Conservation (phyloP, 2,329 filamentous ascomycete genomes). For the Volutella citrinella region DNA sequence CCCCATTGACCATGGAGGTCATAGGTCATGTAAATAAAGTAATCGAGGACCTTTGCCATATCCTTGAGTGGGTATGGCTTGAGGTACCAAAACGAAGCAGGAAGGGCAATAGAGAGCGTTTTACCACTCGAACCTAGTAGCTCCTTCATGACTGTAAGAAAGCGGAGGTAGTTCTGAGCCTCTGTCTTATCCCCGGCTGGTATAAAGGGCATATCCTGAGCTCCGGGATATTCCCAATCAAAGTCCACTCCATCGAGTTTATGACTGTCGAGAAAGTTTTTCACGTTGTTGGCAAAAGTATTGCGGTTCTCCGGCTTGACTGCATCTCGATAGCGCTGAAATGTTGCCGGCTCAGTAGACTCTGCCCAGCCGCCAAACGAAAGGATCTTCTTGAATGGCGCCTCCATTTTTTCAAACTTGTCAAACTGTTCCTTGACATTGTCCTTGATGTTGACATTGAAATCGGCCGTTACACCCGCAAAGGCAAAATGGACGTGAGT, state of each 20-base stretch:
- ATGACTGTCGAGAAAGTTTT: constrained; percentile 37
- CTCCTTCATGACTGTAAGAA: constrained; percentile 28
- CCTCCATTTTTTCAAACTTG: constrained; percentile 26
- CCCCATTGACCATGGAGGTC: constrained; percentile 35
- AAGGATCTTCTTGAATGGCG: constrained; percentile 30
- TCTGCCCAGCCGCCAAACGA: constrained; percentile 36
- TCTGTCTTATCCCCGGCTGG: constrained; percentile 35
- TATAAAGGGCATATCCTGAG: constrained; percentile 22
- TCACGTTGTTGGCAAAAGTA: constrained; percentile 33
- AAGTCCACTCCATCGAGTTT: constrained; percentile 42
- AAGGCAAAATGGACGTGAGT: constrained; percentile 35
- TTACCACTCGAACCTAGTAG: constrained; percentile 28
- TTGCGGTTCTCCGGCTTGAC: constrained; percentile 33
- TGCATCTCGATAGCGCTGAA: constrained; percentile 27
- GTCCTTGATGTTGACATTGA: constrained; percentile 15
- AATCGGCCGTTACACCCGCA: constrained; percentile 20
- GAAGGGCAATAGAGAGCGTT: constrained; percentile 34
- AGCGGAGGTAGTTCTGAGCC: constrained; percentile 31
- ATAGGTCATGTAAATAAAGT: constrained; percentile 37
- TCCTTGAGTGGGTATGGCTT: constrained; percentile 31
- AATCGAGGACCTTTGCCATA: constrained; percentile 31
- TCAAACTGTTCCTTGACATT: constrained; percentile 25
- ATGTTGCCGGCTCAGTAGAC: constrained; percentile 23
- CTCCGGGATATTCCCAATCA: constrained; percentile 46
- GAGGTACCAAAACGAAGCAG: constrained; percentile 39